Evolutionary conservation across 805 yeast species (phyloP), one percentile per base, ranked within the genome.

Genomic region (Myxozyma kluyveri): DNA sequence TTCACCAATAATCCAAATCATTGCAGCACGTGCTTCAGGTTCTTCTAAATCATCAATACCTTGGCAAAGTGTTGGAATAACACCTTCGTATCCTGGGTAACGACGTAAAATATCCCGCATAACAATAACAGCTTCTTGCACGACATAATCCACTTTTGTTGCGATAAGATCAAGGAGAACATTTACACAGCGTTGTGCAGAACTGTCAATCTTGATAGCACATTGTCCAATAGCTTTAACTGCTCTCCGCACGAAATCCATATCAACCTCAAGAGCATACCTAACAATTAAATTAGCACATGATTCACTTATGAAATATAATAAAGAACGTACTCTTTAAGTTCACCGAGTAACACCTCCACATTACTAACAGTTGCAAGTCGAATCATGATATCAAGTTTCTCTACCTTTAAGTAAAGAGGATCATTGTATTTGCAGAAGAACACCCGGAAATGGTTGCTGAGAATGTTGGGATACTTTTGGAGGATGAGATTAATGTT

Each of bases 381-480:
- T 33, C 88, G 72, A 61, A 86, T 87, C 21, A 91, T 81, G 52
- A 93, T 84, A 65, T 91, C 97, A 41, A 91, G 72, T 64, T 91
- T 91, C 3, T 96, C 86, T 62, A 88, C 91, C 66, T 89, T 88
- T 64, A 91, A 82, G 66, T 87, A 91, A 21, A 86, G 80, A 1
- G 95, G 93, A 66, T 90, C 96, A 65, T 86, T 84, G 62, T 80
- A 86, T 53, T 89, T 89, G 65, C 91, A 82, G 74, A 87, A 91
- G 64, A 93, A 93, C 5, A 90, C 93, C 60, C 96, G 79, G 62
- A 89, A 72, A 66, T 91, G 96, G 58, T 82, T 81, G 17, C 84
- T 75, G 53, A 91, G 74, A 21, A 91, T 75, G 44, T 75, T 77
- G 3, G 99, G 98, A 68, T 87, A 88, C 68, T 86, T 86, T 65